Evolutionary conservation across 345 rosid species (phyloP), one percentile per base, ranked within the genome.

Genomic region (Heritiera littoralis): DNA sequence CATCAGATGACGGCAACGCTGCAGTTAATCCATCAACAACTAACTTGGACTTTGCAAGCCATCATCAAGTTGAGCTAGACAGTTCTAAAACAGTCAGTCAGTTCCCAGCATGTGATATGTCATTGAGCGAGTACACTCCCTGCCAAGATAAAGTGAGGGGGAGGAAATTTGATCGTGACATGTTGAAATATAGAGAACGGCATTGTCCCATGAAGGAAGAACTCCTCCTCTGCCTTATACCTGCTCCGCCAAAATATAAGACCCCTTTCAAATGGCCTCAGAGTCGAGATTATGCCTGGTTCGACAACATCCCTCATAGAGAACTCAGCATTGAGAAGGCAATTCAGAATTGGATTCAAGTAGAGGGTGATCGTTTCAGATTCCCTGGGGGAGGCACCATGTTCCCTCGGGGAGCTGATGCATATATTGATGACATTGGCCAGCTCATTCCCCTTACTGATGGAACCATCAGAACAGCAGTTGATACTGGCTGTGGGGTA

Each of bases 321-420:
- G 99, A 96, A 76, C 95, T 96, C 51, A 91, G 97, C 81, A 87
- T 96, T 73, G 99, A 94, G 87, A 96, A 96, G 89, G 99, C 99
- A 14, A 86, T 91, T 66, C 99, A 96, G 88, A 94, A 96, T 67
- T 96, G 99, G 99, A 92, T 96, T 84, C 98, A 96, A 80, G 91
- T 89, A 9, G 95, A 92, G 84, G 98, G 97, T 10, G 90, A 94
- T 66, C 92, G 95, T 58, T 92, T 96, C 82, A 85, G 89, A 85
- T 96, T 96, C 90, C 97, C 99, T 2, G 99, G 99, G 46, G 99
- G 99, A 30, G 99, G 99, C 64, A 96, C 99, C 78, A 89, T 88
- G 91, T 96, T 96, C 79, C 95, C 98, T 0, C 94, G 91, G 67
- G 98, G 99, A 70, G 99, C 99, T 9, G 99, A 94, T 83, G 94